Percentiles rank a stretch among this genome's conserved stretches.
phyloP scores from a whole-genome alignment of 129 eudicot genomes.

The Oenanthe sinensis region DNA sequence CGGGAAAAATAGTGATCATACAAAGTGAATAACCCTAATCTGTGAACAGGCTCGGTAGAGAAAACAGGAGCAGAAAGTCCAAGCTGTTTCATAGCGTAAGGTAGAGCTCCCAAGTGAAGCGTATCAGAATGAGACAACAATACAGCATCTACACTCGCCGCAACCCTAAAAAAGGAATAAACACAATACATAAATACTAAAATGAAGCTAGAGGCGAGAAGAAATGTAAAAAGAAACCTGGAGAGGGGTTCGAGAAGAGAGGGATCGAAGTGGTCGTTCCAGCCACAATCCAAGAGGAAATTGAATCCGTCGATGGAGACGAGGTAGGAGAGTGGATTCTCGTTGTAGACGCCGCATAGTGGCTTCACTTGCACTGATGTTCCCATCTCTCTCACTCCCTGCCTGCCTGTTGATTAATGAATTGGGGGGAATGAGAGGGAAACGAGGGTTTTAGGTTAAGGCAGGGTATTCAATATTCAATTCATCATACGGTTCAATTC shows the following conservation, averaged over 20 bases:
- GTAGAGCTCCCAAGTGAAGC: slow-evolving; percentile 81
- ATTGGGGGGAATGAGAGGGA: neutral
- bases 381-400: slow-evolving; percentile 37
- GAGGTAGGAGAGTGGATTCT: slow-evolving; percentile 78
- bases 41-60: slow-evolving; percentile 78
- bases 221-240: slow-evolving; percentile 30
- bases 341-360: slow-evolving; percentile 80
- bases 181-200: neutral
- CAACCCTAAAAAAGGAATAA: slow-evolving; percentile 44
- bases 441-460: no score
- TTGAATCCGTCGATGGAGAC: slow-evolving; percentile 86
- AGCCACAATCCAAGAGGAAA: slow-evolving; percentile 82
- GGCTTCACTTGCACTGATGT: slow-evolving; percentile 96
- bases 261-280: slow-evolving; percentile 87
- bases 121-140: slow-evolving; percentile 86
- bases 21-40: slow-evolving; percentile 83
- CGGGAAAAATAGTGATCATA: slow-evolving; percentile 81
- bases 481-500: no score
- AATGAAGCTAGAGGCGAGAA: neutral
- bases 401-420: no score
- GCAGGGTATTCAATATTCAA: neutral
- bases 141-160: slow-evolving; percentile 74
- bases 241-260: slow-evolving; percentile 80
- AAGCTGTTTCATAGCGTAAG: slow-evolving; percentile 78
- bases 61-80: slow-evolving; percentile 75